Evolutionary conservation across 345 rosid genomes (phyloP), one percentile per base, ranked within the genome.

Genomic region (Turnera subulata): DNA sequence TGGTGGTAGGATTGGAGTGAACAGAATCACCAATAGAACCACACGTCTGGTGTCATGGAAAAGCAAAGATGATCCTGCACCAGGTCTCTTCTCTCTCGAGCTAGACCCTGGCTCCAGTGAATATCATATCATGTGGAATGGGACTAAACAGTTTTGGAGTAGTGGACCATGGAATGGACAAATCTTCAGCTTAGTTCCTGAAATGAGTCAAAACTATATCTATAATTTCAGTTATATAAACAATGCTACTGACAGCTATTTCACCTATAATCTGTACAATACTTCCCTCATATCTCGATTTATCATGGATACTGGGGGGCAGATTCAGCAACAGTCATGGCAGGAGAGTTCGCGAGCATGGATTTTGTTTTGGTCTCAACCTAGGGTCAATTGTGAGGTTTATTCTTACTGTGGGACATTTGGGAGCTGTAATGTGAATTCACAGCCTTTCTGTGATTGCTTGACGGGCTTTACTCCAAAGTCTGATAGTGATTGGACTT

Each of bases 31-130:
- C 17, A 62, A 59, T 0, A 59, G 16, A 25, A 69, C 61, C 53
- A 82, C 73, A 47, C 61, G 46, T 22, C 80, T 91, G 16, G 62
- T 69, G 12, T 90, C 89, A 0, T 90, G 89, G 95, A 87, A 70
- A 63, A 87, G 60, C 64, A 10, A 1, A 0, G 82, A 79, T 5
- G 84, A 91, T 59, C 91, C 96, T 12, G 70, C 91, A 10, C 78
- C 79, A 5, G 97, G 97, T 61, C 80, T 78, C 49, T 91, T 78
- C 75, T 80, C 97, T 42, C 80, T 87, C 5, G 82, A 76, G 78
- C 69, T 85, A 2, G 76, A 78, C 39, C 85, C 81, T 35, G 78
- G 73, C 25, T 70, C 72, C 43, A 81, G 79, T 33, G 76, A 78
- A 56, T 88, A 88, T 71, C 56, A 49, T 15, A 74, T 82, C 37